A percentile compares a stretch with the other conserved stretches of the same genome.
phyloP scores from a whole-genome alignment of 1,284 basidiomycete species.

The Papiliotrema terrestris region DNA sequence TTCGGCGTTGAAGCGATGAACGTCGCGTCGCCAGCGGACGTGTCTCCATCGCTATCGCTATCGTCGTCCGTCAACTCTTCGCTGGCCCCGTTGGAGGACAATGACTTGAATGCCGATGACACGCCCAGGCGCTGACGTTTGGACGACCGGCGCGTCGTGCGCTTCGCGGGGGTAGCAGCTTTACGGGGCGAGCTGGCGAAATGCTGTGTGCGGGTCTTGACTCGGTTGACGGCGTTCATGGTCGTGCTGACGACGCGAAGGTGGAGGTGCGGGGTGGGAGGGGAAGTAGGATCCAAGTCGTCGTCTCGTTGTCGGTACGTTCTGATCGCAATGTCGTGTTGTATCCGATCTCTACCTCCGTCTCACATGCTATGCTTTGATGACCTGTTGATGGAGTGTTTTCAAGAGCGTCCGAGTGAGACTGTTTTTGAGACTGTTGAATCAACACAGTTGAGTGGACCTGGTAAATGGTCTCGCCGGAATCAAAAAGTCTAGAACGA shows the following conservation, averaged over 20 bases:
- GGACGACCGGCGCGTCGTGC: constrained; percentile 22
- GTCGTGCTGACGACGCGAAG: not conserved
- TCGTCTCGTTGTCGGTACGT: too few relatives aligned
- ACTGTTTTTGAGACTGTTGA: too few relatives aligned
- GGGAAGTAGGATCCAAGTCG: not conserved
- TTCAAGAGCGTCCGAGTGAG: too few relatives aligned
- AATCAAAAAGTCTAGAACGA: too few relatives aligned
- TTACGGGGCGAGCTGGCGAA: constrained; percentile 33
- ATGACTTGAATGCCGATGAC: constrained; percentile 15
- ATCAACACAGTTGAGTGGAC: too few relatives aligned
- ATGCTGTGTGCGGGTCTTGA: constrained; percentile 23
- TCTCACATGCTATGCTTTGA: too few relatives aligned
- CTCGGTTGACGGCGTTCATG: constrained; percentile 10
- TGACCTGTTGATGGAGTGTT: too few relatives aligned
- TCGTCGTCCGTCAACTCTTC: constrained; percentile 5
- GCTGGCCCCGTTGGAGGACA: constrained; percentile 1
- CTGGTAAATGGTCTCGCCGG: too few relatives aligned
- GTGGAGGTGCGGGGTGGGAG: not conserved
- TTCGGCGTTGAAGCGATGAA: not conserved
- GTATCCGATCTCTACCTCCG: too few relatives aligned
- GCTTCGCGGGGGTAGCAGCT: constrained; percentile 26
- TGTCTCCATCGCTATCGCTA: not conserved
- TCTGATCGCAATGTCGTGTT: too few relatives aligned
- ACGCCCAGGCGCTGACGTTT: constrained; percentile 33
- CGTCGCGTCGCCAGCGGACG: not conserved